A percentile compares a stretch with the other conserved stretches of the same genome.
Evolutionary conservation across 805 yeast genomes (phyloP).

Genomic region (Suhomyces canberraensis): DNA sequence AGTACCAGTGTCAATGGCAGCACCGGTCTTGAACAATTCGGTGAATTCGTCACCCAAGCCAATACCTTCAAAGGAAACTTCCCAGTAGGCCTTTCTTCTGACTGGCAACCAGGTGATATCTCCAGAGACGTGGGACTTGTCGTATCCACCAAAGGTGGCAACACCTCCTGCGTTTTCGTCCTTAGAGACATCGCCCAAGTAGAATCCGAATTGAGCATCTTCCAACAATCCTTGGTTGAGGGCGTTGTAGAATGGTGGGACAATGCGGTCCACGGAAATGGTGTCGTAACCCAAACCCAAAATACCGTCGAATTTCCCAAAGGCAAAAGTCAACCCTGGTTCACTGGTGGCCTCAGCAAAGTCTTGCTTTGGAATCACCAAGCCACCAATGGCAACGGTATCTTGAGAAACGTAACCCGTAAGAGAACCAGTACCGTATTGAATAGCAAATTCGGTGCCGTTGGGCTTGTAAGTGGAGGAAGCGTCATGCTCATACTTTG

Average conservation of each 20-base stretch:
- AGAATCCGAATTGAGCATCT: constrained; percentile 81
- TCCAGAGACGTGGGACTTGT: constrained; percentile 71
- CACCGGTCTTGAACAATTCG: constrained; percentile 77
- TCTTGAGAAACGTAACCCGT: constrained; percentile 93
- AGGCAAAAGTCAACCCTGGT: constrained; percentile 97
- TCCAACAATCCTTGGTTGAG: constrained; percentile 78
- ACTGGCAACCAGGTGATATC: constrained; percentile 94
- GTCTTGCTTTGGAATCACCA: constrained; percentile 81
- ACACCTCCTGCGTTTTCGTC: constrained; percentile 76
- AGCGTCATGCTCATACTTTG: constrained; percentile 79
- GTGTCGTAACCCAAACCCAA: constrained; percentile 92
- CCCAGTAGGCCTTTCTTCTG: constrained; percentile 99
- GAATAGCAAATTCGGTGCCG: constrained; percentile 81
- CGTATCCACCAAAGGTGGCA: constrained; percentile 94
- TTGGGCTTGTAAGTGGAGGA: constrained; percentile 85
- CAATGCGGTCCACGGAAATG: constrained; percentile 82
- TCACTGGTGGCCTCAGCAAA: constrained; percentile 97
- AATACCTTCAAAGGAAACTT: constrained; percentile 87
- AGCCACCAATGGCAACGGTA: constrained; percentile 73
- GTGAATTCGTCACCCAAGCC: constrained; percentile 93
- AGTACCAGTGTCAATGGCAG: constrained; percentile 98
- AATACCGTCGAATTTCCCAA: constrained; percentile 98
- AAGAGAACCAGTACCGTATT: constrained; percentile 89
- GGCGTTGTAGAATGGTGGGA: constrained; percentile 94
- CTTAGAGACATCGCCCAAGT: constrained; percentile 74